Evolutionary conservation across 768 basidiomycete species (phyloP), one percentile per base, ranked within the genome.

Genomic region (Collybia sordida): DNA sequence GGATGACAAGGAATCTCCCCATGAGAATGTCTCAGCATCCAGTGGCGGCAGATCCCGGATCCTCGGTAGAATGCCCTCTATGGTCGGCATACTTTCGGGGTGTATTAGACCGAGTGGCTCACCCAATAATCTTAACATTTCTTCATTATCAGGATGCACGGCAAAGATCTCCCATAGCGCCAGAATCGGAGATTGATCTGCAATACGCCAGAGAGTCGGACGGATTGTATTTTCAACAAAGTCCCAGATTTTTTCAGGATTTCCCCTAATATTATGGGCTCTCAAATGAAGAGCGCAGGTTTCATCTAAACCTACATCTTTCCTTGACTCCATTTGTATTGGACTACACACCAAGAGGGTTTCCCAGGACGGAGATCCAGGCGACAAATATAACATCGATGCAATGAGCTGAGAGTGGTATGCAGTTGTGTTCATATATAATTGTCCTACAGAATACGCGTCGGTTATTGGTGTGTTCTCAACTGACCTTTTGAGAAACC

Each of bases 161-260:
- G 27, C 45, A 22, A 47, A 54, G 11, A 51, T 51, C n/a, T 54
- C 49, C 49, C 49, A 54, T 5, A 51, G 40, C 14, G 45, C 53
- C 15, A 51, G 40, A 9, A 38, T 18, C 11, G 40, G 45, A 37
- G 44, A 54, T 21, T 45, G 36, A 12, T 35, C 9, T 6, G 4
- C 31, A n/a, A 46, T 41, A 23, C 44, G 14, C 7, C 6, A 24
- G 8, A 47, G 15, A 8, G 31, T 27, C 23, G 46, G 31, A 8
- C 50, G 45, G 18, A 17, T 46, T 27, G 6, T 8, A 8, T 23
- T 14, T 2, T 49, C 25, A 34, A 54, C 23, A 4, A 49, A 31
- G 9, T 47, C 12, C 49, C 49, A 54, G 4, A 28, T 37, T 7
- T 22, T 27, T 6, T 50, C 21, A 6, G 15, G 7, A 14, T 18